Percentiles rank a stretch among this genome's conserved stretches.
phyloP scores from a whole-genome alignment of 1,284 basidiomycete species.

The Moesziomyces aphidis region DNA sequence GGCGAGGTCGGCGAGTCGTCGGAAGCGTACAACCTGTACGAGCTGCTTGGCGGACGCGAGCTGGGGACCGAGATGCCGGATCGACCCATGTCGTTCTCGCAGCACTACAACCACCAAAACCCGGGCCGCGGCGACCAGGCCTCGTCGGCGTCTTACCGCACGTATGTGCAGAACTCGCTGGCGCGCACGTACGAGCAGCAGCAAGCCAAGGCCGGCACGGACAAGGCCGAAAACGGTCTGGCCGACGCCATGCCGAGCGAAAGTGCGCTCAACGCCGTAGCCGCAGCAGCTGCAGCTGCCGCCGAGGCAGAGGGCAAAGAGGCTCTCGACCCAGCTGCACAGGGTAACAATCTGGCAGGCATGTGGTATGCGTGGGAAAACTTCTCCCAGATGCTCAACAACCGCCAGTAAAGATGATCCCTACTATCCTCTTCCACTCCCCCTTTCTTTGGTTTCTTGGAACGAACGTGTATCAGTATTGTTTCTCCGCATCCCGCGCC shows the following conservation, averaged over 20 bases:
- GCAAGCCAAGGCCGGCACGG: conserved; percentile 15
- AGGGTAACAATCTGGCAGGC: conserved; percentile 41
- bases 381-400: conserved; percentile 56
- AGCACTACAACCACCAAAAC: conserved; percentile 53
- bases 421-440: no score
- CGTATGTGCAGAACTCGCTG: conserved; percentile 43
- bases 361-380: conserved; percentile 53
- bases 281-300: conserved; percentile 33
- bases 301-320: conserved; percentile 35
- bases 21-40: conserved; percentile 41
- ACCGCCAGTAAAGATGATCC: conserved; percentile 25
- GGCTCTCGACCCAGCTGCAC: conserved; percentile 20
- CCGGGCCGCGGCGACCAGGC: conserved; percentile 36
- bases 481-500: neutral
- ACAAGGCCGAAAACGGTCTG: conserved; percentile 16
- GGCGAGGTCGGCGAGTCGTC: conserved; percentile 17
- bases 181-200: conserved; percentile 49
- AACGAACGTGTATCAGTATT: conserved; percentile 19
- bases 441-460: neutral
- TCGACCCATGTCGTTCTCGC: conserved; percentile 52
- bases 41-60: conserved; percentile 37
- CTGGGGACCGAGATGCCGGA: conserved; percentile 32
- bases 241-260: conserved; percentile 30
- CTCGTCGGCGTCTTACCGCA: conserved; percentile 36
- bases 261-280: conserved; percentile 44